A percentile compares a stretch with the other conserved stretches of the same genome.
phyloP scores from a whole-genome alignment of 2,329 filamentous ascomycete species.

The Neonectria punicea region DNA sequence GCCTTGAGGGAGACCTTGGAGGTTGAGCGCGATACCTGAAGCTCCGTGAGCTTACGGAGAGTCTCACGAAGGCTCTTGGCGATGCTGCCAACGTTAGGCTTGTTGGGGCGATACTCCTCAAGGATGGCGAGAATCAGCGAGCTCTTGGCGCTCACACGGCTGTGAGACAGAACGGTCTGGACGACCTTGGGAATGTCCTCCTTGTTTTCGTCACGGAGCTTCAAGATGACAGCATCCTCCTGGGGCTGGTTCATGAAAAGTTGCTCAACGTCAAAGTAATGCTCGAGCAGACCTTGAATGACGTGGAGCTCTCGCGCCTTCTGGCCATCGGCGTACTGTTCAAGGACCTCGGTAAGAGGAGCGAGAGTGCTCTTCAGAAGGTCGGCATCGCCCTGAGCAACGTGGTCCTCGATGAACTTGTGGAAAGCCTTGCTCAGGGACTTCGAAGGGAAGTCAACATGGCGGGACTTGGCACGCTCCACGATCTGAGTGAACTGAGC shows the following conservation, averaged over 20 bases:
- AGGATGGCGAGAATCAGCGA: constrained; percentile 91
- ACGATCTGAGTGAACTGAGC: constrained; percentile 84
- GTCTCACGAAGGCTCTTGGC: constrained; percentile 86
- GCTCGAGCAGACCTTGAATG: constrained; percentile 80
- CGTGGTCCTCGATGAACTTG: constrained; percentile 90
- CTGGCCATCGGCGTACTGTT: constrained; percentile 84
- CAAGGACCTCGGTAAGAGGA: constrained; percentile 81
- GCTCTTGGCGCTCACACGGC: constrained; percentile 92
- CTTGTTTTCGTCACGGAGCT: constrained; percentile 95
- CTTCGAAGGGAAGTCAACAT: constrained; percentile 92
- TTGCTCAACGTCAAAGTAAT: constrained; percentile 85
- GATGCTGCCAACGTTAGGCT: constrained; percentile 87
- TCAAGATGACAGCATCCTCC: constrained; percentile 93
- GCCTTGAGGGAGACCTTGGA: constrained; percentile 98
- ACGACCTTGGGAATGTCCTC: constrained; percentile 88
- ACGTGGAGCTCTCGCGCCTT: constrained; percentile 90
- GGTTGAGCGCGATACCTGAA: constrained; percentile 76
- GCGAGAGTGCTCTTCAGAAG: constrained; percentile 77
- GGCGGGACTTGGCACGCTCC: constrained; percentile 81
- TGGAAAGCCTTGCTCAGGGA: constrained; percentile 83
- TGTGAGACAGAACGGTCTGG: constrained; percentile 91
- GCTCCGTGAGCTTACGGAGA: constrained; percentile 87
- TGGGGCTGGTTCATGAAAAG: constrained; percentile 89
- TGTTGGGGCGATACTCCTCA: constrained; percentile 94
- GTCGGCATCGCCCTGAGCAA: constrained; percentile 77